These are phyloP conservation scores for Globisporangium sylvaticum DNA, from an alignment of 352 stramenopile species.

Conservation along the genomic window DNA sequence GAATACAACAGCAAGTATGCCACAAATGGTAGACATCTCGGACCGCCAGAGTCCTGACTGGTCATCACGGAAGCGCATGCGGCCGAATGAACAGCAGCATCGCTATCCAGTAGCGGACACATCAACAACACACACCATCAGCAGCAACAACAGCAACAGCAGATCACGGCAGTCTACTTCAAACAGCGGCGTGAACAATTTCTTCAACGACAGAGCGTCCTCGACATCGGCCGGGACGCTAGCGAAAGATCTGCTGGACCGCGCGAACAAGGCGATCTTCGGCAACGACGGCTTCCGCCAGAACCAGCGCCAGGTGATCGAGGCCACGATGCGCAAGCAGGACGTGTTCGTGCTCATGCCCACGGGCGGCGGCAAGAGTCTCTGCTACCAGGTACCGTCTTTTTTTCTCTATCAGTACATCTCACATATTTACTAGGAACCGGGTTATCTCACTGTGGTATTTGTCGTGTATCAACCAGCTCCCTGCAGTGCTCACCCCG, in stretches of 20 bases:
- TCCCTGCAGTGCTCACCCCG: slow-evolving; percentile 54
- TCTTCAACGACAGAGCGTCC: background rate
- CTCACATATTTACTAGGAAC: slow-evolving; percentile 7
- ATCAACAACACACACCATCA: background rate
- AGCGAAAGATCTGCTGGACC: slow-evolving; percentile 30
- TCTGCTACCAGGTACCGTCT: slow-evolving; percentile 88
- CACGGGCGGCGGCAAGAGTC: slow-evolving; percentile 88
- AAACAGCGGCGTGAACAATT: background rate
- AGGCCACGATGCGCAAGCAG: slow-evolving; percentile 85
- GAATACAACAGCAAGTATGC: background rate
- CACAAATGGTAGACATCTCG: background rate
- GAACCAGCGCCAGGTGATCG: slow-evolving; percentile 91
- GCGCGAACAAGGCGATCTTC: slow-evolving; percentile 65
- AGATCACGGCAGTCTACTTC: background rate
- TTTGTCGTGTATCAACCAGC: slow-evolving; percentile 1
- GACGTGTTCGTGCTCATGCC: slow-evolving; percentile 95
- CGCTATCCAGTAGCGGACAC: background rate
- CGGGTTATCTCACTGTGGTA: background rate
- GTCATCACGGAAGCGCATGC: slow-evolving; percentile 5
- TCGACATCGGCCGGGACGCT: background rate
- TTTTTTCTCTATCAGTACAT: slow-evolving; percentile 10
- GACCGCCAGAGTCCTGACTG: background rate
- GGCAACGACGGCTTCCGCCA: slow-evolving; percentile 83
- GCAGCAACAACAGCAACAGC: background rate
- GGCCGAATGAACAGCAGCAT: background rate